These are phyloP conservation scores for Vitrella brassicaformis DNA, from an alignment of 73 alveolate species.

Conservation along the genomic window DNA sequence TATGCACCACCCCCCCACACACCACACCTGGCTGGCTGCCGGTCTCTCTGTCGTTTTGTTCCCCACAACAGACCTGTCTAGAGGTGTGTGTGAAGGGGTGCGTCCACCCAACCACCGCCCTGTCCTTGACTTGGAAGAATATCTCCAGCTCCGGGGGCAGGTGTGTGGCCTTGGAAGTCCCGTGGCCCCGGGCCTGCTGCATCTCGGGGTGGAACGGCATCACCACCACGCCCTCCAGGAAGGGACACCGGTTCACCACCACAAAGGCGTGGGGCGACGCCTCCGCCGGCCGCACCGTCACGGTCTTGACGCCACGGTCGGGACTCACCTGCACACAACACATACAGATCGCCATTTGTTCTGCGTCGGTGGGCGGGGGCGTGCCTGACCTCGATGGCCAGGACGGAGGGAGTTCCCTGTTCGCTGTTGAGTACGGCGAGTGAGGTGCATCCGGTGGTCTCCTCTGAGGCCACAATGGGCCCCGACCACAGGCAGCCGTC, in stretches of 20 bases:
- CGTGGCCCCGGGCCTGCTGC: too few relatives aligned
- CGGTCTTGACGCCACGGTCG: background rate
- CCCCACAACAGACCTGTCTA: too few relatives aligned
- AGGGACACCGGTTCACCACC: background rate
- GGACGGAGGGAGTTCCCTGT: background rate
- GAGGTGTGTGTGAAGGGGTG: too few relatives aligned
- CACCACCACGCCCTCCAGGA: background rate
- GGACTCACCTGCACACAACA: background rate
- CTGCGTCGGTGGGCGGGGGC: background rate
- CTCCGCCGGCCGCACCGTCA: background rate
- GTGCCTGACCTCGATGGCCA: background rate
- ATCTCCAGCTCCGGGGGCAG: background rate
- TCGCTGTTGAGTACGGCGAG: too few relatives aligned
- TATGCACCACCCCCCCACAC: too few relatives aligned
- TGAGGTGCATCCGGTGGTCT: background rate
- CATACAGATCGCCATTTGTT: background rate
- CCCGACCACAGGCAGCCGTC: background rate
- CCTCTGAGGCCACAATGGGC: background rate
- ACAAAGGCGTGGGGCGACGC: background rate
- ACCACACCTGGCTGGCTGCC: too few relatives aligned
- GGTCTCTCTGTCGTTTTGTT: too few relatives aligned
- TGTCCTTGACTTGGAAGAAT: background rate
- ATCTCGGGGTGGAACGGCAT: background rate
- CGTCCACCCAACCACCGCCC: background rate
- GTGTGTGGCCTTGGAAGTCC: too few relatives aligned